These are phyloP conservation scores for Globisporangium takayamanum DNA, from an alignment of 352 stramenopile species.

Conservation along the genomic window DNA sequence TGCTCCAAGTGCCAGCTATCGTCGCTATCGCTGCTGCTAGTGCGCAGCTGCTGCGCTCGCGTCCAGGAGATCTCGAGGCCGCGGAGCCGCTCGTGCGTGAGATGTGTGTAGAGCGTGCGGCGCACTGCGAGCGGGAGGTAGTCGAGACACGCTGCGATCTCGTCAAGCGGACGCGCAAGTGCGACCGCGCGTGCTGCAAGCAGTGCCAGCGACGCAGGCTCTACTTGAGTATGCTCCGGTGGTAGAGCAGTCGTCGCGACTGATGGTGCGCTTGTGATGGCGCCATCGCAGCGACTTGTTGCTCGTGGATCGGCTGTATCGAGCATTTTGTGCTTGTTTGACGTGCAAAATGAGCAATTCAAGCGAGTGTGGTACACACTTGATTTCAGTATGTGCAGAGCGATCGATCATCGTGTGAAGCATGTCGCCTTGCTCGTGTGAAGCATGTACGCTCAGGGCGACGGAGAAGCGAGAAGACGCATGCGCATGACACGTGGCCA, in stretches of 20 bases:
- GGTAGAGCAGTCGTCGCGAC: not conserved
- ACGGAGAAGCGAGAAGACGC: too few species aligned
- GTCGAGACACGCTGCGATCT: constrained; percentile 36
- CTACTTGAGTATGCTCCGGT: not conserved
- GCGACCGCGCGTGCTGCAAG: constrained; percentile 26
- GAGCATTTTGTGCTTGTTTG: not conserved
- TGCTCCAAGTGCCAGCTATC: constrained; percentile 12
- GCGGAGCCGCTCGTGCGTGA: constrained; percentile 37
- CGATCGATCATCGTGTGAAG: too few species aligned
- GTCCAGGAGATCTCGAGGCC: constrained; percentile 40
- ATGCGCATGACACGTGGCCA: too few species aligned
- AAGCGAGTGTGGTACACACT: too few species aligned
- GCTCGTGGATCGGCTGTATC: not conserved
- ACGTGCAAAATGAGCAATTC: too few species aligned
- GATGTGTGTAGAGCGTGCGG: constrained; percentile 29
- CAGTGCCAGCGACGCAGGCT: constrained; percentile 17
- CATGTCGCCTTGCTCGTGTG: too few species aligned
- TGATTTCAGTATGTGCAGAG: too few species aligned
- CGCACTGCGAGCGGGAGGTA: constrained; percentile 34
- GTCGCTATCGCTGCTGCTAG: constrained; percentile 15
- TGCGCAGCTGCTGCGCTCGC: not conserved
- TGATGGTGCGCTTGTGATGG: too few species aligned
- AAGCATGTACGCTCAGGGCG: too few species aligned
- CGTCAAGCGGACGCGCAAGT: constrained; percentile 23
- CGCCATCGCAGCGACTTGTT: too few species aligned